These are phyloP conservation scores for Metschnikowia similis DNA, from an alignment of 805 yeast species.

Conservation along the genomic window DNA sequence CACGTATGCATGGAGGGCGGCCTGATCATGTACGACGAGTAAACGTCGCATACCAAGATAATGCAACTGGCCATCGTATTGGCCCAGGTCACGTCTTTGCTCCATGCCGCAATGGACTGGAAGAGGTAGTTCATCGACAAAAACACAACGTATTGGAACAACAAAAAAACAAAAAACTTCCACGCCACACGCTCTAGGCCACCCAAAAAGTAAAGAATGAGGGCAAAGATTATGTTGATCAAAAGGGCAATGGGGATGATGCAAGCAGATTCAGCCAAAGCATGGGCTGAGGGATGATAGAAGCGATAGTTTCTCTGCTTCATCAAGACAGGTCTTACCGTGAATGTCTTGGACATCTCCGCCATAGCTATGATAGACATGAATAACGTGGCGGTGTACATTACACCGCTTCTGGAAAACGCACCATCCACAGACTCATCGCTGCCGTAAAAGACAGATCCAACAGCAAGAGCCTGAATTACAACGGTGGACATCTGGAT, in stretches of 20 bases:
- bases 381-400: slow-evolving; percentile 56
- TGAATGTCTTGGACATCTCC: slow-evolving; percentile 53
- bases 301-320: slow-evolving; percentile 69
- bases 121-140: slow-evolving; percentile 35
- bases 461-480: slow-evolving; percentile 53
- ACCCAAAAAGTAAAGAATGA: slow-evolving; percentile 22
- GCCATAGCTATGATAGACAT: slow-evolving; percentile 57
- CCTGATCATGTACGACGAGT: slow-evolving; percentile 44
- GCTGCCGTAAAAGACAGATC: slow-evolving; percentile 54
- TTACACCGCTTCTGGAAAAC: slow-evolving; percentile 56
- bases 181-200: slow-evolving; percentile 33
- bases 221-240: slow-evolving; percentile 21
- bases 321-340: slow-evolving; percentile 57
- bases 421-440: slow-evolving; percentile 48
- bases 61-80: slow-evolving; percentile 41
- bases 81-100: slow-evolving; percentile 35
- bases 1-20: slow-evolving; percentile 29
- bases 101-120: slow-evolving; percentile 37
- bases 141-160: slow-evolving; percentile 16
- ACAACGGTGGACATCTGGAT: slow-evolving; percentile 48
- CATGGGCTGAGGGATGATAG: slow-evolving; percentile 71
- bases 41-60: slow-evolving; percentile 49
- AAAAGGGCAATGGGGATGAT: slow-evolving; percentile 4
- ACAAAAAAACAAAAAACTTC: slow-evolving; percentile 32
- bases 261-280: slow-evolving; percentile 43